Evolutionary conservation across 192 early-diverging fungal genomes (phyloP), one percentile per base, ranked within the genome.

Genomic region (Rhizophagus clarus): DNA sequence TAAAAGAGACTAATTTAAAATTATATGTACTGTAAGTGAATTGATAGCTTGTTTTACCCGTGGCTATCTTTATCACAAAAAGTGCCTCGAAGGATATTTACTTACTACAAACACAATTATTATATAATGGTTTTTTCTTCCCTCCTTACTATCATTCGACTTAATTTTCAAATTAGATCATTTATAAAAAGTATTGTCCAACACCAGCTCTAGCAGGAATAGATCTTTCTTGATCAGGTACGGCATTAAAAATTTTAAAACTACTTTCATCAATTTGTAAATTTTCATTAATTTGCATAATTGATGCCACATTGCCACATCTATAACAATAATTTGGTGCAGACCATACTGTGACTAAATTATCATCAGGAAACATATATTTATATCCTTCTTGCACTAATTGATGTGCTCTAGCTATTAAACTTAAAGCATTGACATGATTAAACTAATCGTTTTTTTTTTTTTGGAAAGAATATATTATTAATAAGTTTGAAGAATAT

Each of bases 281-380:
- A 40, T 86, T 86, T 80, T 95, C 91, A 72, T 93, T 88, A 29
- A 99, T 90, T 81, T 95, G 91, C 89, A 97, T 93, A 74, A 99
- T 94, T 45, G 95, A 95, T 11, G 97, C 97, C 28, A 98, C 95
- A 81, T 99, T 98, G 56, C 96, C 97, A 81, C 97, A 99, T 32
- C 97, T 90, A 85, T 98, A 98, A 83, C 97, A 99, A 85, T 99
- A 99, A 81, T 99, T 97, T 66, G 96, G 96, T 15, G 96, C 97
- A 49, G 93, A 95, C 98, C 98, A 98, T 26, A 93, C 92, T 10
- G 98, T 99, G 9, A 98, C 97, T 73, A 99, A 88, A 76, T 96
- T 95, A 75, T 98, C 94, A 78, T 99, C 95, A 8, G 87, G 88
- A 83, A 96, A 96, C 92, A 94, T 96, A 86, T 94, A 96, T 81